Percentiles rank a stretch among this genome's conserved stretches.
phyloP scores from a whole-genome alignment of 345 rosid genomes.

The Populus nigra region DNA sequence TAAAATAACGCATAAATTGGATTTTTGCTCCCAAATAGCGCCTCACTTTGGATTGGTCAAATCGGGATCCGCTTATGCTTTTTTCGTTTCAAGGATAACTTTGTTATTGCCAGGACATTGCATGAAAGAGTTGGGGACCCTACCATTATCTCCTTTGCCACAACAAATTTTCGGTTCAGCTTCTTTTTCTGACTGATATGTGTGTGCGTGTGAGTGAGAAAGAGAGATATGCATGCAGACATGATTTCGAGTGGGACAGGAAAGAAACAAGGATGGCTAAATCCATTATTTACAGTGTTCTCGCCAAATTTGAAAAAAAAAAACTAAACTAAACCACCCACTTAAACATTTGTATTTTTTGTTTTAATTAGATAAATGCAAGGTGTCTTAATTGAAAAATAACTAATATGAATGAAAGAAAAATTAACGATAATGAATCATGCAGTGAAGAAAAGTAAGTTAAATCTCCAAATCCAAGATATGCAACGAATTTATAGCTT shows the following conservation, averaged over 20 bases:
- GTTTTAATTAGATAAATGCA: no score
- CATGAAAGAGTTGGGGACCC: not conserved
- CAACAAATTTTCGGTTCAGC: constrained; percentile 22
- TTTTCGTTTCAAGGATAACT: not conserved
- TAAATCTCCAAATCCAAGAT: no score
- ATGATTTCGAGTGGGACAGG: not conserved
- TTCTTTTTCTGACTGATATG: constrained; percentile 31
- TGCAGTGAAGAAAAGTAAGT: no score
- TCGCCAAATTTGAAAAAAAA: no score
- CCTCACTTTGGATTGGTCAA: constrained; percentile 18
- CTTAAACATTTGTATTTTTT: no score
- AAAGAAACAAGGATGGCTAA: no score
- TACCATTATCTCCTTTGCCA: not conserved
- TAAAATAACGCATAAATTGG: constrained; percentile 2
- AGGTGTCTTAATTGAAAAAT: no score
- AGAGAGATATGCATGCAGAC: not conserved
- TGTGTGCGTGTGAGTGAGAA: not conserved
- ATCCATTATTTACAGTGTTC: no score
- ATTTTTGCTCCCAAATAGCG: not conserved
- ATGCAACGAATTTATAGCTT: no score
- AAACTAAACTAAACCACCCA: no score
- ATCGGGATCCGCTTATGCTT: constrained; percentile 21
- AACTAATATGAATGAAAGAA: no score
- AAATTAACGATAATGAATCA: no score
- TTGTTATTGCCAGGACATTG: not conserved